Conservation (phyloP, 768 basidiomycete species). For the Collybia mongolica region DNA sequence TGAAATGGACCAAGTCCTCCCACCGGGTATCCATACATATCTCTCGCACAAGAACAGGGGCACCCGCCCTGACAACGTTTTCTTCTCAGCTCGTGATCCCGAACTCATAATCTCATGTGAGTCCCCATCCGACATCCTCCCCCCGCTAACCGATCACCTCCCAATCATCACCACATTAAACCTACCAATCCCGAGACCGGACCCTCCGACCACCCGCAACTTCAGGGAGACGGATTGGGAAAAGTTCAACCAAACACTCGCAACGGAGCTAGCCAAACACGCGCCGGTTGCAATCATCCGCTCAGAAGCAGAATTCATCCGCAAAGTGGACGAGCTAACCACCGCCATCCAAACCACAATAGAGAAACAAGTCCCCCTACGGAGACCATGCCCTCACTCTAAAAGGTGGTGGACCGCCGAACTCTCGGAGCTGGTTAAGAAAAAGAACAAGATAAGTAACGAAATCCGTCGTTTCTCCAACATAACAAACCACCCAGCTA, state of each 20-base stretch:
- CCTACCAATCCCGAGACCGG: neutral
- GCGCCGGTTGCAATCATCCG: neutral
- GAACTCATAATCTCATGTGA: slow-evolving; percentile 19
- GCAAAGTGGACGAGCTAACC: neutral
- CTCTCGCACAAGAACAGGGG: neutral
- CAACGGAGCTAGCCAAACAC: neutral
- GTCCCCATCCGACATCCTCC: slow-evolving; percentile 7
- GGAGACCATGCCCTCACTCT: too few species aligned
- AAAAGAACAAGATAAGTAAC: neutral
- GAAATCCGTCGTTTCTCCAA: neutral
- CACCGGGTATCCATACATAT: too few species aligned
- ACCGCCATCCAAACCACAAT: neutral
- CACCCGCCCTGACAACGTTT: neutral
- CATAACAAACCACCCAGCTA: neutral
- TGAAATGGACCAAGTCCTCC: neutral
- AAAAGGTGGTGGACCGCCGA: too few species aligned
- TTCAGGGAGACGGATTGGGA: slow-evolving; percentile 22
- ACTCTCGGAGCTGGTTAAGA: neutral
- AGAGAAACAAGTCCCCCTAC: too few species aligned
- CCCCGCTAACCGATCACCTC: slow-evolving; percentile 28
- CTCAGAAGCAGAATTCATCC: neutral
- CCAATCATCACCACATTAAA: slow-evolving; percentile 25
- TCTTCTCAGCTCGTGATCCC: neutral
- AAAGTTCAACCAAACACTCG: neutral
- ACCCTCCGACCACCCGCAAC: slow-evolving; percentile 9